Percentiles rank a stretch among this genome's conserved stretches.
Conservation (phyloP, 345 rosid species). For the Brassica incana region DNA sequence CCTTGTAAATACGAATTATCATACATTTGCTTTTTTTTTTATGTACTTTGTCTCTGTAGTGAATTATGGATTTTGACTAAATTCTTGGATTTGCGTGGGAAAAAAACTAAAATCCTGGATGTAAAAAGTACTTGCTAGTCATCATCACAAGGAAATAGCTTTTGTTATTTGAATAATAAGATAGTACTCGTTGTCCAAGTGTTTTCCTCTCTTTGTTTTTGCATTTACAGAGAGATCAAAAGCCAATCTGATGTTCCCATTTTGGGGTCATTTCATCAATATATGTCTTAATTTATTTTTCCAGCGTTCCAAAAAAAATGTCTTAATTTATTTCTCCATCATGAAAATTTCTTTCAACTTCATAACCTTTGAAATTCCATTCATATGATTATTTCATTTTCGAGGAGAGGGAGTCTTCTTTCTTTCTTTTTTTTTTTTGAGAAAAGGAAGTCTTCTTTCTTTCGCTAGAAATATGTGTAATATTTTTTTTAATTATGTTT, state of each 20-base stretch:
- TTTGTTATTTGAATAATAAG: slow-evolving; percentile 25
- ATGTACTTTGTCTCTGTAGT: neutral
- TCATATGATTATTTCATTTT: neutral
- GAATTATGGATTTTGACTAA: slow-evolving; percentile 1
- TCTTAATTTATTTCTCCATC: neutral
- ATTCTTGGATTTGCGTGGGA: neutral
- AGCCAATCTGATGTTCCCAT: slow-evolving; percentile 25
- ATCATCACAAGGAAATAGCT: slow-evolving; percentile 20
- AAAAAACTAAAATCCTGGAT: neutral
- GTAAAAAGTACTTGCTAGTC: neutral
- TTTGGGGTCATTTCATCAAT: slow-evolving; percentile 34
- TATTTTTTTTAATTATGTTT: neutral
- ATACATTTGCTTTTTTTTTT: neutral
- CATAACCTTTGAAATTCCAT: neutral
- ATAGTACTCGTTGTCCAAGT: slow-evolving; percentile 13
- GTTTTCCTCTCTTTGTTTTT: slow-evolving; percentile 9
- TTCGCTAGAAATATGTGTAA: neutral
- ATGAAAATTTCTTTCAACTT: neutral
- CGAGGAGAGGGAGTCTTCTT: too few relatives aligned
- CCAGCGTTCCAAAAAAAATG: neutral
- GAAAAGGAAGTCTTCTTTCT: neutral
- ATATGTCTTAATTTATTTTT: neutral
- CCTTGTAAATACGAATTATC: neutral
- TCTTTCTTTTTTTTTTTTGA: too few relatives aligned
- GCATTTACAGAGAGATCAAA: slow-evolving; percentile 22